A percentile compares a stretch with the other conserved stretches of the same genome.
These are phyloP conservation scores for Boletus vinaceobasis DNA, from an alignment of 768 basidiomycete species.

Conservation along the genomic window DNA sequence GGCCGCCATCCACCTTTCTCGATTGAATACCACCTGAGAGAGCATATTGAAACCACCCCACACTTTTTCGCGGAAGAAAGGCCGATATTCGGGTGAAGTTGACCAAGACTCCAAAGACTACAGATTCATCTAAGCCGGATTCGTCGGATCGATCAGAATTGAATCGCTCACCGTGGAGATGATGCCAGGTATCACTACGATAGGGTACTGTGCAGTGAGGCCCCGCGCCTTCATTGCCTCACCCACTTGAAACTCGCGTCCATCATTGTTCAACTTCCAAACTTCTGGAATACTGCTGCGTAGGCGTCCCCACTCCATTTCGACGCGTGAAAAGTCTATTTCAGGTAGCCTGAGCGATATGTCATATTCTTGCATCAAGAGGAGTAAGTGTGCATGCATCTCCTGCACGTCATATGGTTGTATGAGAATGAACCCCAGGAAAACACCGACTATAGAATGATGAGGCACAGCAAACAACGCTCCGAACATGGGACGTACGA, in stretches of 20 bases:
- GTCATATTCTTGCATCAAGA: conserved; percentile 71
- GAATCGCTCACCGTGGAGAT: conserved; percentile 70
- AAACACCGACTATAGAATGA: conserved; percentile 51
- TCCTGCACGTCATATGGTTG: conserved; percentile 65
- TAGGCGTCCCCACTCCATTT: conserved; percentile 67
- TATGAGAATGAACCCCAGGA: conserved; percentile 62
- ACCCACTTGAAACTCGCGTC: conserved; percentile 77
- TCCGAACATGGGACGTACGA: conserved; percentile 36
- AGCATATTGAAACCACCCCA: conserved; percentile 83
- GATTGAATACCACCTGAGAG: conserved; percentile 77
- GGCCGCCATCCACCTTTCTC: conserved; percentile 85
- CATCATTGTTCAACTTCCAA: conserved; percentile 79
- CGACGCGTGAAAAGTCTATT: conserved; percentile 65
- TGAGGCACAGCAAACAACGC: background rate
- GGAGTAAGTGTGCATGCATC: conserved; percentile 62
- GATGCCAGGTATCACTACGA: conserved; percentile 86
- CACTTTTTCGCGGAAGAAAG: conserved; percentile 89
- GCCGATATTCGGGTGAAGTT: conserved; percentile 75
- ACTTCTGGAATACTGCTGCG: conserved; percentile 70
- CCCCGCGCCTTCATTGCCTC: conserved; percentile 63
- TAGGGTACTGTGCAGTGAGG: conserved; percentile 67
- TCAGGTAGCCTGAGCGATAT: conserved; percentile 59
- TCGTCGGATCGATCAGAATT: background rate
- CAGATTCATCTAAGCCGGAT: background rate
- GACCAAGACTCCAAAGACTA: conserved; percentile 93